Evolutionary conservation across 805 yeast species (phyloP), one percentile per base, ranked within the genome.

Genomic region (Yarrowia alimentaria): DNA sequence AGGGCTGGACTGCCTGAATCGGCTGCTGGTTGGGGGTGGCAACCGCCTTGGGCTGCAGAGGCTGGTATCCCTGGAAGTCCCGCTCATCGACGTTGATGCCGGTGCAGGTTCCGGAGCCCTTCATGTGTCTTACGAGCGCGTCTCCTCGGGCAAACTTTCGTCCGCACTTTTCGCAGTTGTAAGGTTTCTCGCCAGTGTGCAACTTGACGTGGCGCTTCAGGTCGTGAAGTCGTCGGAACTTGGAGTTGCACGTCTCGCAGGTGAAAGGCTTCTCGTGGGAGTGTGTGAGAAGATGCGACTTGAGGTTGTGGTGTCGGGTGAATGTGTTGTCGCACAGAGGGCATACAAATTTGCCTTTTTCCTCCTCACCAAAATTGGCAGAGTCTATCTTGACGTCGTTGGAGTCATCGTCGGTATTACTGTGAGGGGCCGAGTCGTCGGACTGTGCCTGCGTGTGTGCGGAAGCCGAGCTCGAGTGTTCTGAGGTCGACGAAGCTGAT

Each of bases 101-200:
- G 12, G 52, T 28, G 51, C 71, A 67, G 9, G 65, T 64, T 17
- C 66, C 62, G 28, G 71, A 68, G 37, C 69, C 68, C 53, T 82
- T 79, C 35, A 70, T 68, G 61, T 85, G 95, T 55, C 95, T 70
- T 3, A 80, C 74, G 20, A 85, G 69, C 0, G 94, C 89, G 64
- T 85, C 95, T 1, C 81, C 79, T 25, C 95, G 68, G 1, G 91
- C 85, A 66, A 85, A 85, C 32, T 72, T 67, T 37, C 83, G 72
- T 12, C 76, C 75, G 66, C 94, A 85, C 38, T 69, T 68, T 14
- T 66, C 67, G 62, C 94, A 85, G 32, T 62, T 65, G 61, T 68
- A 80, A 1, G 91, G 90, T 61, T 77, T 80, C 56, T 79, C 87
- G 17, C 91, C 91, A 0, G 88, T 77, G 61, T 85, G 95, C 26